Conservation (phyloP, 768 basidiomycete genomes). For the Solioccasus polychromus region DNA sequence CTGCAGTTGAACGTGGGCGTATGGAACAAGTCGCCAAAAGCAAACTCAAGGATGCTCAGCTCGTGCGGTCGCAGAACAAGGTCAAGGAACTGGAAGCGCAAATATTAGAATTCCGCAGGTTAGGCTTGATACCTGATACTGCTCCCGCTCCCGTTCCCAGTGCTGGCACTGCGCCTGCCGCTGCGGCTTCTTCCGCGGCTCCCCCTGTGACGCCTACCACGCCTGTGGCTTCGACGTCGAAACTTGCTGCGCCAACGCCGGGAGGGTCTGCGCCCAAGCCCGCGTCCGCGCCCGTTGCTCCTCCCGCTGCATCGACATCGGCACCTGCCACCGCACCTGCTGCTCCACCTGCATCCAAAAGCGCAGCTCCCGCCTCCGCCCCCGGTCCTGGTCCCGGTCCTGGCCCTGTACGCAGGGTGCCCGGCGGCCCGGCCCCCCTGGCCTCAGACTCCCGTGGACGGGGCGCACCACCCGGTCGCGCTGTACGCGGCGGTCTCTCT, state of each 20-base stretch:
- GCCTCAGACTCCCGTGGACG: constrained; percentile 25
- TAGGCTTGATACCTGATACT: constrained; percentile 44
- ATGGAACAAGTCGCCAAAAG: constrained; percentile 58
- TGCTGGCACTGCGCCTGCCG: constrained; percentile 21
- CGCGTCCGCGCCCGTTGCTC: constrained; percentile 16
- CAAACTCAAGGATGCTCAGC: constrained; percentile 69
- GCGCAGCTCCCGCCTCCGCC: constrained; percentile 19
- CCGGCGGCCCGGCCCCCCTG: constrained; percentile 28
- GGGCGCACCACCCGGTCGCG: constrained; percentile 36
- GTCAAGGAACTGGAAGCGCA: constrained; percentile 70
- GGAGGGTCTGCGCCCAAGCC: no score
- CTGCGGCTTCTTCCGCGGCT: constrained; percentile 13
- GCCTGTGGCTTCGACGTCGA: constrained; percentile 27
- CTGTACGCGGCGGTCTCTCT: constrained; percentile 17
- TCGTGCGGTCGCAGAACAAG: constrained; percentile 56
- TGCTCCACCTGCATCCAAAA: constrained; percentile 13
- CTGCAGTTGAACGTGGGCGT: constrained; percentile 68
- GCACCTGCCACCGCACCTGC: constrained; percentile 1
- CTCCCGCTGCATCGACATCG: neutral
- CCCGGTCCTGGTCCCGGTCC: constrained; percentile 24
- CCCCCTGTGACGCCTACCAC: constrained; percentile 28
- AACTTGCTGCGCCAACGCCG: constrained; percentile 1
- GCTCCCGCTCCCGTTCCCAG: no score
- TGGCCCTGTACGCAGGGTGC: constrained; percentile 31
- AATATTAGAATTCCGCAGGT: constrained; percentile 53